Percentiles rank a stretch among this genome's conserved stretches.
phyloP scores from a whole-genome alignment of 257 asterid species.

The Forsythia suspensa region DNA sequence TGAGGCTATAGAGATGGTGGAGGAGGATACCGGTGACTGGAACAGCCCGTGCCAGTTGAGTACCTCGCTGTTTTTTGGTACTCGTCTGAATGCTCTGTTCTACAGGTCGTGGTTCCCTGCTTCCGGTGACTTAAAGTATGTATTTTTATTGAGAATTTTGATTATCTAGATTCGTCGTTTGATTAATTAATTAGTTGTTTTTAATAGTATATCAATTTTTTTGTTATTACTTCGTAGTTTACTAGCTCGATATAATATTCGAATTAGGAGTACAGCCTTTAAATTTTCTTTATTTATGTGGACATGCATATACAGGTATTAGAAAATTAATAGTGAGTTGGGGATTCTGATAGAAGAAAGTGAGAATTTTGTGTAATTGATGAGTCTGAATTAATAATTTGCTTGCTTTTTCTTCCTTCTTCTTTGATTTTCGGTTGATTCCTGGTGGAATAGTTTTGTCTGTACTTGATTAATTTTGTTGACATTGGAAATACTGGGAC shows the following conservation, averaged over 20 bases:
- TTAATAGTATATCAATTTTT: background rate
- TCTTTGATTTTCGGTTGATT: background rate
- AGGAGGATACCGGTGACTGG: slow-evolving; percentile 26
- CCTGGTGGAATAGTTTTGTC: background rate
- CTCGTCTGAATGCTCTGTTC: slow-evolving; percentile 75
- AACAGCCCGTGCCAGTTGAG: slow-evolving; percentile 52
- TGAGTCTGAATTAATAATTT: background rate
- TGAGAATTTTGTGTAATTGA: background rate
- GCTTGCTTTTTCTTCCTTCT: background rate
- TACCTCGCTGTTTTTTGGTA: slow-evolving; percentile 80
- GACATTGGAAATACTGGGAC: background rate
- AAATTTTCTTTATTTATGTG: too few species aligned
- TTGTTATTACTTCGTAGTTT: background rate
- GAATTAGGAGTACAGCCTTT: background rate
- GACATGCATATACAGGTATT: background rate
- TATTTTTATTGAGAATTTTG: background rate
- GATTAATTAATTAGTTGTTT: slow-evolving; percentile 7
- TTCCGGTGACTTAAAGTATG: slow-evolving; percentile 67
- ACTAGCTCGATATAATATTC: background rate
- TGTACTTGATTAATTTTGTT: background rate
- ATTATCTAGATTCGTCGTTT: background rate
- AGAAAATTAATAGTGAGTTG: background rate
- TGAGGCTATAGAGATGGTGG: slow-evolving; percentile 71
- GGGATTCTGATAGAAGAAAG: background rate
- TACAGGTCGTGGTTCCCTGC: slow-evolving; percentile 94